phyloP scores from a whole-genome alignment of 2,329 filamentous ascomycete genomes.

The Cercospora janseana region DNA sequence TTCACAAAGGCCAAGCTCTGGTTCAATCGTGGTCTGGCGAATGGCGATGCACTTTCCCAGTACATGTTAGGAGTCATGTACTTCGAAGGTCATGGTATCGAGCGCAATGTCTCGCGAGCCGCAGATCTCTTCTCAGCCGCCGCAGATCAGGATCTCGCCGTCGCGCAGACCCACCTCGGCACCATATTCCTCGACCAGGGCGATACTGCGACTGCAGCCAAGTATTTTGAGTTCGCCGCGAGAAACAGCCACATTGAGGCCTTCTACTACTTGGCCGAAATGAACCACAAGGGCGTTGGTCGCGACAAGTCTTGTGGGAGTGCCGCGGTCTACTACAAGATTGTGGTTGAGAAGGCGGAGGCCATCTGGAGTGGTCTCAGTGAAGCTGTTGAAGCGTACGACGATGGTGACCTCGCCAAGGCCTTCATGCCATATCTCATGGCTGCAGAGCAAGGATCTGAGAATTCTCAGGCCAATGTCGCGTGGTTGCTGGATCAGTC shows the following conservation, averaged over 20 bases:
- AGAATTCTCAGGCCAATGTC: conserved; percentile 84
- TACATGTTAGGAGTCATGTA: conserved; percentile 82
- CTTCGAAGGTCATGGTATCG: conserved; percentile 71
- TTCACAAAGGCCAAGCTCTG: conserved; percentile 73
- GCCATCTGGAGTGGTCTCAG: conserved; percentile 77
- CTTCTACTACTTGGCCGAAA: conserved; percentile 87
- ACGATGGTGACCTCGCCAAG: conserved; percentile 72
- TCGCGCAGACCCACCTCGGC: conserved; percentile 79
- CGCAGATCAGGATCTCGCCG: conserved; percentile 76
- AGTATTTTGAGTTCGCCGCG: conserved; percentile 84
- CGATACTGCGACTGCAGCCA: conserved; percentile 73
- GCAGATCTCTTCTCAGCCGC: conserved; percentile 74
- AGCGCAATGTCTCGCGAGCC: conserved; percentile 68
- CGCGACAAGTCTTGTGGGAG: conserved; percentile 74
- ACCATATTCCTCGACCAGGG: conserved; percentile 85
- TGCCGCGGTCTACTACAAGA: conserved; percentile 80
- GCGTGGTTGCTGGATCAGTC: conserved; percentile 77
- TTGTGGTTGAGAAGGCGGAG: conserved; percentile 86
- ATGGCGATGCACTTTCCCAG: conserved; percentile 79
- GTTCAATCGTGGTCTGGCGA: conserved; percentile 75
- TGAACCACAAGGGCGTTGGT: conserved; percentile 76
- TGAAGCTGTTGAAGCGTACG: conserved; percentile 80
- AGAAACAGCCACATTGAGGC: conserved; percentile 82
- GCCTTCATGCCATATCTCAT: conserved; percentile 80
- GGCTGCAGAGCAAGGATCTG: conserved; percentile 89